Evolutionary conservation across 2,329 filamentous ascomycete genomes (phyloP).

Genomic region (Sporothrix pallida): DNA sequence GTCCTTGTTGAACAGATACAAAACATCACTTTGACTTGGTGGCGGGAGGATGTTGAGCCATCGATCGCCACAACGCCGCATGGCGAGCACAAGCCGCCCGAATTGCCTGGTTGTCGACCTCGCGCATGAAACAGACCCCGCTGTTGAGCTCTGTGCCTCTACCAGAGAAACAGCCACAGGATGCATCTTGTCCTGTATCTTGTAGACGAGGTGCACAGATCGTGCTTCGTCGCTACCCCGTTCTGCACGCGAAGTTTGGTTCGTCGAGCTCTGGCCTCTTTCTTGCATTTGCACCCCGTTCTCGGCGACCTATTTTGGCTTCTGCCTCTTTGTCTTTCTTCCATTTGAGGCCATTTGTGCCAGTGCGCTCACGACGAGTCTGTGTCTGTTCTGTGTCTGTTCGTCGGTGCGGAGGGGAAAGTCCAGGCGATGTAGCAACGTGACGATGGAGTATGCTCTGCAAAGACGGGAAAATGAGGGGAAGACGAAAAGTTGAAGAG

Average conservation of each 20-base stretch:
- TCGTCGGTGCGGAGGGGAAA: not conserved
- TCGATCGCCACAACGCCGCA: conserved; percentile 15
- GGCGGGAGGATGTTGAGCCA: not conserved
- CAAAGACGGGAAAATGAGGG: conserved; percentile 21
- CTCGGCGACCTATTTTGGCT: not conserved
- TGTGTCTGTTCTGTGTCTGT: not conserved
- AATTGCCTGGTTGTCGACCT: conserved; percentile 1
- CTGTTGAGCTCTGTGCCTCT: conserved; percentile 6
- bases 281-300: not conserved
- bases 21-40: not conserved
- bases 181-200: not conserved
- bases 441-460: not conserved
- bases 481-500: not conserved
- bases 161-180: conserved; percentile 13
- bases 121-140: conserved; percentile 11
- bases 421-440: not conserved
- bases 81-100: conserved; percentile 3
- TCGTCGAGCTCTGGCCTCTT: conserved; percentile 26
- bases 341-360: not conserved
- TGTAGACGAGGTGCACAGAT: not conserved
- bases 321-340: not conserved
- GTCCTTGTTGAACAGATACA: conserved; percentile 3
- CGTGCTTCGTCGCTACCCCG: not conserved
- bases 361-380: conserved; percentile 7
- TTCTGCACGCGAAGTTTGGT: not conserved